Evolutionary conservation across 2,329 filamentous ascomycete species (phyloP).

Genomic region (Zasmidium angulare): DNA sequence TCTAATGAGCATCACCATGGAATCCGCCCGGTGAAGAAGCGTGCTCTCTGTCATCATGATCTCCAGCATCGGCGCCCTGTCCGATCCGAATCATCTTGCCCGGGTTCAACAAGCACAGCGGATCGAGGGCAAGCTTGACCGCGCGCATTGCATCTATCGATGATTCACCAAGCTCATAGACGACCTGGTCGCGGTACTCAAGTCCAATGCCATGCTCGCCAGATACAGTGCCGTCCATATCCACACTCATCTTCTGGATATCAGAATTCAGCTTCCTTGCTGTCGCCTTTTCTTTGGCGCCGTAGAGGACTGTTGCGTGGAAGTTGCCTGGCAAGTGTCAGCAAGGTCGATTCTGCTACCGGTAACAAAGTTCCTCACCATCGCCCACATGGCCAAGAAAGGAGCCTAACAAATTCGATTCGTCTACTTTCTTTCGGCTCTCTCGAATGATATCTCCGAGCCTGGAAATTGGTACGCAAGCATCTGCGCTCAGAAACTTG

Average conservation of each 20-base stretch:
- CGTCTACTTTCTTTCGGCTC: conserved; percentile 85
- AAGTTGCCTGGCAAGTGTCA: conserved; percentile 67
- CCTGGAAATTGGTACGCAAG: conserved; percentile 55
- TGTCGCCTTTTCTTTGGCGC: conserved; percentile 55
- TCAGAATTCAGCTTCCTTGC: not conserved
- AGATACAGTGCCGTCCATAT: conserved; percentile 91
- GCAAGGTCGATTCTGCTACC: not conserved
- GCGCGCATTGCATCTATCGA: conserved; percentile 82
- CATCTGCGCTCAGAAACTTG: conserved; percentile 35
- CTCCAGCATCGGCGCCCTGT: not conserved
- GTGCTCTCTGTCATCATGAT: not conserved
- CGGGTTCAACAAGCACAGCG: conserved; percentile 85
- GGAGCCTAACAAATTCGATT: conserved; percentile 79
- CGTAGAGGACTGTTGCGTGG: conserved; percentile 88
- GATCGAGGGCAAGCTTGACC: conserved; percentile 81
- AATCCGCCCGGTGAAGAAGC: not conserved
- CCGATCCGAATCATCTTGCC: conserved; percentile 67
- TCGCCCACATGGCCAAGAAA: conserved; percentile 89
- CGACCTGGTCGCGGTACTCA: conserved; percentile 78
- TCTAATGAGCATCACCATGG: not conserved
- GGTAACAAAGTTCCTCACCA: conserved; percentile 1
- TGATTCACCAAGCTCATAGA: conserved; percentile 76
- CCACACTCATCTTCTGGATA: conserved; percentile 63
- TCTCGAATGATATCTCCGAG: conserved; percentile 68
- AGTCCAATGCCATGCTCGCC: conserved; percentile 85